A percentile compares a stretch with the other conserved stretches of the same genome.
These are phyloP conservation scores for Trametes maxima DNA, from an alignment of 768 basidiomycete genomes.

Conservation along the genomic window DNA sequence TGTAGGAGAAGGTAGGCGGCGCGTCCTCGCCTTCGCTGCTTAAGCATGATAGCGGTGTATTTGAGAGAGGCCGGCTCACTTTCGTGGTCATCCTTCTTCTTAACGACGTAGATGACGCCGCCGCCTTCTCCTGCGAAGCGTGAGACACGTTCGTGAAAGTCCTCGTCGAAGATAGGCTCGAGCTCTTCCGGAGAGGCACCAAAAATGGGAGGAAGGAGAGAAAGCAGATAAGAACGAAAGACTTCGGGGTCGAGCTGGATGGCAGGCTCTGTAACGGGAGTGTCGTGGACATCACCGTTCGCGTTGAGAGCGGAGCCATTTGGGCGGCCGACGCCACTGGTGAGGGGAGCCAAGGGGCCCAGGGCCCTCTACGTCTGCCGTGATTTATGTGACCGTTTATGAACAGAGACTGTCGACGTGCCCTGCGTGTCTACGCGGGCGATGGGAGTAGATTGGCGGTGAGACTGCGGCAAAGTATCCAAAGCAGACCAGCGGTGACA, in stretches of 20 bases:
- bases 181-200: constrained; percentile 70
- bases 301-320: constrained; percentile 23
- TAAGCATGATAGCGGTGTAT: not conserved
- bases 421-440: constrained; percentile 1
- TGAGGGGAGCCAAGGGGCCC: constrained; percentile 13
- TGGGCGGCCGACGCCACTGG: constrained; percentile 23
- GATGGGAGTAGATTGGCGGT: not conserved
- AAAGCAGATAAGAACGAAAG: constrained; percentile 70
- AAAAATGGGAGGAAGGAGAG: constrained; percentile 80
- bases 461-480: constrained; percentile 5
- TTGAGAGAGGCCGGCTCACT: constrained; percentile 45
- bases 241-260: constrained; percentile 65
- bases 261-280: constrained; percentile 37
- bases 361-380: constrained; percentile 23
- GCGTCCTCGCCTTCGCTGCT: constrained; percentile 55
- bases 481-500: not conserved
- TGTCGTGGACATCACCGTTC: constrained; percentile 31
- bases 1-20: constrained; percentile 63
- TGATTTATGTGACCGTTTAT: constrained; percentile 24
- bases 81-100: constrained; percentile 73
- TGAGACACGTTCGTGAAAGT: constrained; percentile 73
- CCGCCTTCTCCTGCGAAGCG: constrained; percentile 78
- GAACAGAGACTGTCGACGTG: too few species aligned
- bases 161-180: constrained; percentile 65
- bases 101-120: constrained; percentile 81